Percentiles rank a stretch among this genome's conserved stretches.
Conservation (phyloP, 345 rosid genomes). For the Leavenworthia alabamica region DNA sequence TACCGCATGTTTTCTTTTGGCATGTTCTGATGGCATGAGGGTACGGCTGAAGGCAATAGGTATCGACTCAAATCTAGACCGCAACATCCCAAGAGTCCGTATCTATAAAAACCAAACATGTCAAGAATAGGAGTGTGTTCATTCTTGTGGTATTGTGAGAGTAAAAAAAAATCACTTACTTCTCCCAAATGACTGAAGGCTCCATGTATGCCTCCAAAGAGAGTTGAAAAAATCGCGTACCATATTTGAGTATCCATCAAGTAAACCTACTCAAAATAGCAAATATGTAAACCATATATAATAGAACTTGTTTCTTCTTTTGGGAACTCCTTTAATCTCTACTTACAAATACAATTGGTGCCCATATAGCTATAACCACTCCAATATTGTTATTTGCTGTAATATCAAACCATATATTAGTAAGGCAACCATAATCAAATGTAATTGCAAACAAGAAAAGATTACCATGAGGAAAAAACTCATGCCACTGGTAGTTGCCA, state of each 20-base stretch:
- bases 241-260: slow-evolving; percentile 92
- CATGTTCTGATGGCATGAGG: slow-evolving; percentile 55
- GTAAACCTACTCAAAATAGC: slow-evolving; percentile 53
- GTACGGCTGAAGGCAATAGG: slow-evolving; percentile 58
- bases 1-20: slow-evolving; percentile 34
- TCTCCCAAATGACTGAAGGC: slow-evolving; percentile 96
- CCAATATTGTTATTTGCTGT: slow-evolving; percentile 65
- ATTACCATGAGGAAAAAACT: slow-evolving; percentile 69
- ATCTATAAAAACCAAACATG: slow-evolving; percentile 44
- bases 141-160: background rate
- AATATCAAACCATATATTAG: slow-evolving; percentile 31
- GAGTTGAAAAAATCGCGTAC: slow-evolving; percentile 88
- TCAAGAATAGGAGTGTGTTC: background rate
- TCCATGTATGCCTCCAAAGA: slow-evolving; percentile 91
- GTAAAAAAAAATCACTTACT: slow-evolving; percentile 41
- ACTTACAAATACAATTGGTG: slow-evolving; percentile 84
- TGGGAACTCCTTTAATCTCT: slow-evolving; percentile 4
- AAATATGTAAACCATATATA: slow-evolving; percentile 1
- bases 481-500: slow-evolving; percentile 70
- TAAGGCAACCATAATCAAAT: background rate
- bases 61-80: slow-evolving; percentile 77
- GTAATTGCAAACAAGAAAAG: background rate
- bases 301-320: background rate
- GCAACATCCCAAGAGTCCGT: slow-evolving; percentile 89
- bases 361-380: slow-evolving; percentile 79